Percentiles rank a stretch among this genome's conserved stretches.
Conservation (phyloP, 140 eudicot genomes). For the Senecio squalidus region DNA sequence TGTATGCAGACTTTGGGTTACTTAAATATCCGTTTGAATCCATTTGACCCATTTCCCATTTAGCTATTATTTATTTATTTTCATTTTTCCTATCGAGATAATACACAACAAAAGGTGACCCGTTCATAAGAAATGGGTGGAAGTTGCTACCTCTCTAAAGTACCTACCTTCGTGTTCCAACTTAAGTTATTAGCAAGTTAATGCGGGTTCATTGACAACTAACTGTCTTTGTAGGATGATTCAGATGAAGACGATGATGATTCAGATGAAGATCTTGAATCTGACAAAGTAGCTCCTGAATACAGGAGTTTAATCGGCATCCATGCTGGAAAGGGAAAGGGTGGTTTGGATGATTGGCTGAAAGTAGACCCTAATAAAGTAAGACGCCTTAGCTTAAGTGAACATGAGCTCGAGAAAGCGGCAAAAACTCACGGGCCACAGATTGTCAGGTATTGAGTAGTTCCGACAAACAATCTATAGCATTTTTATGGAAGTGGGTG, state of each 20-base stretch:
- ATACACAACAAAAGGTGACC: neutral
- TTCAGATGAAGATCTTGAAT: conserved; percentile 39
- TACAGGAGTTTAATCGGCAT: conserved; percentile 73
- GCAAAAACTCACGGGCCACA: conserved; percentile 52
- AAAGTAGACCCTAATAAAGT: conserved; percentile 81
- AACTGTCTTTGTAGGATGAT: conserved; percentile 16
- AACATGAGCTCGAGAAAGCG: conserved; percentile 81
- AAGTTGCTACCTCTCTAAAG: neutral
- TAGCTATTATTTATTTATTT: too few relatives aligned
- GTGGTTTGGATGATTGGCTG: conserved; percentile 75
- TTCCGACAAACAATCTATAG: neutral
- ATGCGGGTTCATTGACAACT: neutral
- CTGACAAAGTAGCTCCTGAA: conserved; percentile 58
- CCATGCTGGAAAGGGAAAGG: conserved; percentile 97
- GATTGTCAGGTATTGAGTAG: conserved; percentile 52
- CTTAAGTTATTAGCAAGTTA: neutral
- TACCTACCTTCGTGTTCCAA: neutral
- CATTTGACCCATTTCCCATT: neutral
- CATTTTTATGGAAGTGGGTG: neutral
- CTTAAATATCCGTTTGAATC: neutral
- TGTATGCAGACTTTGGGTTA: neutral
- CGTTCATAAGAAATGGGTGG: neutral
- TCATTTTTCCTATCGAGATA: neutral
- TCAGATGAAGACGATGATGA: conserved; percentile 34
- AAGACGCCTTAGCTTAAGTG: conserved; percentile 95